These are phyloP conservation scores for Trichosporon coremiiforme DNA, from an alignment of 1,284 basidiomycete species.

Conservation along the genomic window DNA sequence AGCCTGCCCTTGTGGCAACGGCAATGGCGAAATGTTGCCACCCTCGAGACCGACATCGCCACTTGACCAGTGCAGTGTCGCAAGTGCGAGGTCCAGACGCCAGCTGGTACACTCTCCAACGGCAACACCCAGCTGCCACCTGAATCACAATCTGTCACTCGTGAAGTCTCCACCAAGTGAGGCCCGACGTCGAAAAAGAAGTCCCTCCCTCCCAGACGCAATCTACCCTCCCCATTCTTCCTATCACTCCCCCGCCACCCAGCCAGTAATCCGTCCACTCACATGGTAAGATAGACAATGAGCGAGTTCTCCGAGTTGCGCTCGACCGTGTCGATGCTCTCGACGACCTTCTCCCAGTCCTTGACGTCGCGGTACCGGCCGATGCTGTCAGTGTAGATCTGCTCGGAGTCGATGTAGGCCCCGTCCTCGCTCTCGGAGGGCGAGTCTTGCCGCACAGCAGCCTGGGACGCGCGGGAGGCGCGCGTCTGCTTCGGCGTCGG, in stretches of 20 bases:
- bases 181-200: too few species aligned
- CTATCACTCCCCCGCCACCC: not conserved
- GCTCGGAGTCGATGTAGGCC: constrained; percentile 35
- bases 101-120: too few species aligned
- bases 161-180: too few species aligned
- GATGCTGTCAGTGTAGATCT: constrained; percentile 42
- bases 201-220: too few species aligned
- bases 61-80: too few species aligned
- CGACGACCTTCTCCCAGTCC: constrained; percentile 53
- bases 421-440: constrained; percentile 26
- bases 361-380: constrained; percentile 45
- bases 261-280: constrained; percentile 26
- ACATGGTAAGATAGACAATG: constrained; percentile 53
- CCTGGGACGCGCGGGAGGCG: not conserved
- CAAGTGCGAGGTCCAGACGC: too few species aligned
- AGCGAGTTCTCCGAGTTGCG: constrained; percentile 36
- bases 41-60: too few species aligned
- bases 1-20: too few species aligned
- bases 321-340: constrained; percentile 50
- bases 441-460: constrained; percentile 25
- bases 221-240: not conserved
- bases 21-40: too few species aligned
- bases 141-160: too few species aligned
- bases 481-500: constrained; percentile 52
- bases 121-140: too few species aligned